phyloP scores from a whole-genome alignment of 225 moss, liverwort and hornwort genomes.

The Pleurozium schreberi region DNA sequence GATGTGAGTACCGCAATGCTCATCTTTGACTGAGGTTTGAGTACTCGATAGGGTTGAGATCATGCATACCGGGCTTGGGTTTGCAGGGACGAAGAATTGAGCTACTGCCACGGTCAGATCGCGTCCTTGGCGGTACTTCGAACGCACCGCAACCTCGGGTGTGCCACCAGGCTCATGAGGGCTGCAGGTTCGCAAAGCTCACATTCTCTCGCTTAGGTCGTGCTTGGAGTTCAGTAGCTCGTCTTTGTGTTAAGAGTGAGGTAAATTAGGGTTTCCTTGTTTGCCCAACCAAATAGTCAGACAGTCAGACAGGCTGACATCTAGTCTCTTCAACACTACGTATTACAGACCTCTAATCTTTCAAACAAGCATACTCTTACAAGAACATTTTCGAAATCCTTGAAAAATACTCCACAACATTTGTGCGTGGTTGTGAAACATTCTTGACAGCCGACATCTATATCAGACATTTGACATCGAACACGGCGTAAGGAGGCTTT shows the following conservation, averaged over 20 bases:
- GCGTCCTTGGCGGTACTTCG: conserved; percentile 94
- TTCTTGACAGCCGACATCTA: not conserved
- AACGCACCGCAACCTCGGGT: conserved; percentile 78
- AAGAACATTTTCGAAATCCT: not conserved
- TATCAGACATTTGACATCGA: not conserved
- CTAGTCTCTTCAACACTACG: not conserved
- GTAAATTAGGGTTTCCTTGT: not conserved
- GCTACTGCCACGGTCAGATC: conserved; percentile 84
- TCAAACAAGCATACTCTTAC: not conserved
- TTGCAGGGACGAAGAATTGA: conserved; percentile 75
- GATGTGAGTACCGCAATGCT: not conserved
- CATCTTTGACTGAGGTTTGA: not conserved
- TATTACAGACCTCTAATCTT: too few relatives aligned
- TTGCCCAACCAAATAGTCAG: not conserved
- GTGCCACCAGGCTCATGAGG: conserved; percentile 90
- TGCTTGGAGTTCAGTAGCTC: not conserved
- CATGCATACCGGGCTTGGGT: not conserved
- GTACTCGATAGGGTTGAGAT: not conserved
- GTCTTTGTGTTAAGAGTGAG: not conserved
- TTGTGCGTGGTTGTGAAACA: not conserved
- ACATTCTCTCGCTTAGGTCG: not conserved
- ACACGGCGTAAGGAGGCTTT: not conserved
- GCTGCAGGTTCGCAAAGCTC: conserved; percentile 34
- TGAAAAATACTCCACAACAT: not conserved
- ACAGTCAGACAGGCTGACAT: not conserved